Percentiles rank a stretch among this genome's conserved stretches.
Conservation (phyloP, 257 asterid species). For the Dorcoceras hygrometricum region DNA sequence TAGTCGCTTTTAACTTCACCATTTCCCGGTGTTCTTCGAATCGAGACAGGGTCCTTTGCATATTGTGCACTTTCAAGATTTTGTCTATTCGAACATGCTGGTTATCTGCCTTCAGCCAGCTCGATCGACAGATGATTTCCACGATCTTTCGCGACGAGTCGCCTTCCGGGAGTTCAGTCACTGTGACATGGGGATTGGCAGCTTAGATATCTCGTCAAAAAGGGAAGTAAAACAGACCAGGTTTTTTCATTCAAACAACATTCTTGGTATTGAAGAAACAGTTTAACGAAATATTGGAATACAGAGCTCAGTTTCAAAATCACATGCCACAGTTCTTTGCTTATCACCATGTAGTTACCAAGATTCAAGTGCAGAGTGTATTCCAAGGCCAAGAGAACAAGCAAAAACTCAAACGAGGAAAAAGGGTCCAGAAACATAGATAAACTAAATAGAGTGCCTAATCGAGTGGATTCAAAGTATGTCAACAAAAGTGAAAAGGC, state of each 20-base stretch:
- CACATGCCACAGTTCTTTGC: background rate
- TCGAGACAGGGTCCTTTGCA: slow-evolving; percentile 60
- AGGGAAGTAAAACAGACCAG: background rate
- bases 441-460: background rate
- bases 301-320: background rate
- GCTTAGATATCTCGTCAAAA: background rate
- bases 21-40: slow-evolving; percentile 80
- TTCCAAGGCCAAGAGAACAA: background rate
- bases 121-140: slow-evolving; percentile 78
- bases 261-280: background rate
- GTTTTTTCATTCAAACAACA: background rate
- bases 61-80: slow-evolving; percentile 71
- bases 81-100: slow-evolving; percentile 58
- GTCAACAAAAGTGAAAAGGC: slow-evolving; percentile 10
- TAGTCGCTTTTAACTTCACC: slow-evolving; percentile 69
- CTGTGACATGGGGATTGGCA: slow-evolving; percentile 31
- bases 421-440: background rate
- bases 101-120: slow-evolving; percentile 61
- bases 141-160: slow-evolving; percentile 89
- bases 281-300: background rate
- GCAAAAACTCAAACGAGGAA: background rate
- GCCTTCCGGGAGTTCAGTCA: slow-evolving; percentile 83
- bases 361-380: no score
- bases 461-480: background rate
- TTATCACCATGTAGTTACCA: no score